Conservation (phyloP, 805 yeast genomes). For the Ogataea angusta region DNA sequence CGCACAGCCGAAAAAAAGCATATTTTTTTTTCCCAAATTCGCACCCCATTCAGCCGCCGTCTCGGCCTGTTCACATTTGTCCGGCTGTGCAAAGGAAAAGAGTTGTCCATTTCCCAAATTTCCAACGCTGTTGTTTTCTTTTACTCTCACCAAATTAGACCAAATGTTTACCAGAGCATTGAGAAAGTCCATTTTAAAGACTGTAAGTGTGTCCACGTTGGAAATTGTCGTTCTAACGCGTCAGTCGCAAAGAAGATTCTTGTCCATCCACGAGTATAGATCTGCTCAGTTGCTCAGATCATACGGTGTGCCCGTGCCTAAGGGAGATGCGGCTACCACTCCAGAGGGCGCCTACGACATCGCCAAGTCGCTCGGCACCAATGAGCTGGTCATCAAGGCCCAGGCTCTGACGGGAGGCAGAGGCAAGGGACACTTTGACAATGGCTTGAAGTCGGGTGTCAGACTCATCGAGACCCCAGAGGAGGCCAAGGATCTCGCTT, state of each 20-base stretch:
- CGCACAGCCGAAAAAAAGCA: slow-evolving; percentile 10
- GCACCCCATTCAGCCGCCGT: slow-evolving; percentile 9
- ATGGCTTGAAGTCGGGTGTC: slow-evolving; percentile 96
- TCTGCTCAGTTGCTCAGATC: slow-evolving; percentile 79
- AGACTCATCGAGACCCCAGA: slow-evolving; percentile 80
- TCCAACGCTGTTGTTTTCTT: slow-evolving; percentile 7
- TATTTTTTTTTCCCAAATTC: not conserved
- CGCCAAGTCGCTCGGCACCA: slow-evolving; percentile 71
- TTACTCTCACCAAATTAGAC: slow-evolving; percentile 1
- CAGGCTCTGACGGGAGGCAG: slow-evolving; percentile 99
- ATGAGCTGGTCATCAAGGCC: slow-evolving; percentile 92
- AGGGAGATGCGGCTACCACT: slow-evolving; percentile 86
- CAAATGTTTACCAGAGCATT: slow-evolving; percentile 26
- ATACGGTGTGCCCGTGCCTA: slow-evolving; percentile 89
- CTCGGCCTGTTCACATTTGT: slow-evolving; percentile 7
- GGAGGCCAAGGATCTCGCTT: slow-evolving; percentile 83
- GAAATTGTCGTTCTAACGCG: slow-evolving; percentile 3
- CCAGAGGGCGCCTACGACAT: slow-evolving; percentile 82
- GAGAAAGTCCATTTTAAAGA: slow-evolving; percentile 18
- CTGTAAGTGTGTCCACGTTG: slow-evolving; percentile 16
- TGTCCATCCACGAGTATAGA: slow-evolving; percentile 94
- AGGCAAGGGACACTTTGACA: slow-evolving; percentile 97
- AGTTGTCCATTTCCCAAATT: slow-evolving; percentile 6
- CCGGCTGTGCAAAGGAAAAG: slow-evolving; percentile 13
- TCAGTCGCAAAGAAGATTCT: slow-evolving; percentile 48